Evolutionary conservation across 2,329 filamentous ascomycete genomes (phyloP).

Genomic region (Anthostomella pinea): DNA sequence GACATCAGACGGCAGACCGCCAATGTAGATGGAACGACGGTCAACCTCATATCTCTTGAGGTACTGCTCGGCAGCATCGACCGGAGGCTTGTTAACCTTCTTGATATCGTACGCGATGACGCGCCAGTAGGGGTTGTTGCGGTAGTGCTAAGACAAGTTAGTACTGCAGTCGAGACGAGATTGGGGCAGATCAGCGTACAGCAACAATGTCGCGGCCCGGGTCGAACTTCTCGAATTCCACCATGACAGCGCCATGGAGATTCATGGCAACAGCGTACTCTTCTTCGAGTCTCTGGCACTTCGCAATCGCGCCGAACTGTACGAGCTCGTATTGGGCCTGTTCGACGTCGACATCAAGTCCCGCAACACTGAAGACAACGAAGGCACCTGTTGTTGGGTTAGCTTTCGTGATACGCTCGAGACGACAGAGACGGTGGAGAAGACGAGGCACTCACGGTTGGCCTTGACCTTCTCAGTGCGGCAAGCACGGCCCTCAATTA

Average conservation of each 20-base stretch:
- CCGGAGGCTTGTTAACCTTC: slow-evolving; percentile 22
- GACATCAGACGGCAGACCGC: slow-evolving; percentile 26
- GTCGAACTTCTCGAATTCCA: slow-evolving; percentile 52
- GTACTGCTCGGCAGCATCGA: slow-evolving; percentile 29
- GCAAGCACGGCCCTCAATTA: slow-evolving; percentile 55
- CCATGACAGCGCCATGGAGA: slow-evolving; percentile 40
- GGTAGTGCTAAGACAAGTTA: slow-evolving; percentile 31
- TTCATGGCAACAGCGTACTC: slow-evolving; percentile 33
- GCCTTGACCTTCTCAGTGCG: slow-evolving; percentile 60
- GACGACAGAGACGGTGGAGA: not conserved
- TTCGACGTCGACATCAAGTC: slow-evolving; percentile 35
- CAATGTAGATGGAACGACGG: slow-evolving; percentile 35
- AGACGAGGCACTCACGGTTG: slow-evolving; percentile 50
- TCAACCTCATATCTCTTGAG: slow-evolving; percentile 33
- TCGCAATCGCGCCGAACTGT: slow-evolving; percentile 43
- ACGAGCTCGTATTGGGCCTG: slow-evolving; percentile 45
- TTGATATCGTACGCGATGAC: slow-evolving; percentile 34
- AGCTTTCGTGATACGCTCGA: slow-evolving; percentile 14
- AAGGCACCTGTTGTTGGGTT: slow-evolving; percentile 43
- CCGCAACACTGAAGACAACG: slow-evolving; percentile 42
- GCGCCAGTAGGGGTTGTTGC: slow-evolving; percentile 30
- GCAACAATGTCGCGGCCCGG: slow-evolving; percentile 46
- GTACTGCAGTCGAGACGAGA: slow-evolving; percentile 1
- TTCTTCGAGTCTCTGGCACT: slow-evolving; percentile 35
- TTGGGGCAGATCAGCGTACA: slow-evolving; percentile 36